Conservation (phyloP, 257 asterid genomes). For the Mentha longifolia region DNA sequence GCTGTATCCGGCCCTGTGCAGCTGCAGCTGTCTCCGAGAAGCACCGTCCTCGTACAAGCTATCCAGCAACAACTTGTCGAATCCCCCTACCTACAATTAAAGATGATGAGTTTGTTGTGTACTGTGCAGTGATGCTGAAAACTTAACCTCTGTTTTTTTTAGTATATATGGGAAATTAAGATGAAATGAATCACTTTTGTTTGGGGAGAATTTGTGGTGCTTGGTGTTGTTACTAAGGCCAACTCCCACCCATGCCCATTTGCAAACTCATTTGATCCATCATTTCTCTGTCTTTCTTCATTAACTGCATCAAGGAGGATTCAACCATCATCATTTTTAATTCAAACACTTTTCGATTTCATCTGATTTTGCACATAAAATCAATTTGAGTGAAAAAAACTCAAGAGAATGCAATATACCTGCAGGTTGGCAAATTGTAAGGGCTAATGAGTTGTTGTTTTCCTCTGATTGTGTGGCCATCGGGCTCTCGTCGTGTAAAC, state of each 20-base stretch:
- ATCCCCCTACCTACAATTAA: slow-evolving; percentile 69
- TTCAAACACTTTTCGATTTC: too few species aligned
- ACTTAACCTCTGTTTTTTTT: too few species aligned
- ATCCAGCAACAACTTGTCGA: slow-evolving; percentile 71
- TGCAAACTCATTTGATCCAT: slow-evolving; percentile 46
- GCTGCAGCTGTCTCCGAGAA: slow-evolving; percentile 62
- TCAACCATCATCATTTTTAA: not conserved
- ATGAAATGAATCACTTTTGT: slow-evolving; percentile 40
- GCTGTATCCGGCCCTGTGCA: slow-evolving; percentile 69
- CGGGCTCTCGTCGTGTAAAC: slow-evolving; percentile 61
- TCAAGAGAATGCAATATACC: not conserved
- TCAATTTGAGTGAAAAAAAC: too few species aligned
- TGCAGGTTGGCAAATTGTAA: slow-evolving; percentile 61
- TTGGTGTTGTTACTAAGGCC: slow-evolving; percentile 77
- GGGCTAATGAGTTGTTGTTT: slow-evolving; percentile 77
- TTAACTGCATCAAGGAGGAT: slow-evolving; percentile 42
- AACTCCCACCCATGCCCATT: slow-evolving; percentile 82
- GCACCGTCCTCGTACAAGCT: slow-evolving; percentile 85
- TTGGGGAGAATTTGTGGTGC: slow-evolving; percentile 53
- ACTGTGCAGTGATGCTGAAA: too few species aligned
- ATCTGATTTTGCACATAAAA: too few species aligned
- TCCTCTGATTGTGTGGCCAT: slow-evolving; percentile 58
- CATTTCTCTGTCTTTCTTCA: slow-evolving; percentile 32
- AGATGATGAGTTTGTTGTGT: not conserved
- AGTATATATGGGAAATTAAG: too few species aligned